phyloP scores from a whole-genome alignment of 2,329 filamentous ascomycete genomes.

The Venturia pyrina region DNA sequence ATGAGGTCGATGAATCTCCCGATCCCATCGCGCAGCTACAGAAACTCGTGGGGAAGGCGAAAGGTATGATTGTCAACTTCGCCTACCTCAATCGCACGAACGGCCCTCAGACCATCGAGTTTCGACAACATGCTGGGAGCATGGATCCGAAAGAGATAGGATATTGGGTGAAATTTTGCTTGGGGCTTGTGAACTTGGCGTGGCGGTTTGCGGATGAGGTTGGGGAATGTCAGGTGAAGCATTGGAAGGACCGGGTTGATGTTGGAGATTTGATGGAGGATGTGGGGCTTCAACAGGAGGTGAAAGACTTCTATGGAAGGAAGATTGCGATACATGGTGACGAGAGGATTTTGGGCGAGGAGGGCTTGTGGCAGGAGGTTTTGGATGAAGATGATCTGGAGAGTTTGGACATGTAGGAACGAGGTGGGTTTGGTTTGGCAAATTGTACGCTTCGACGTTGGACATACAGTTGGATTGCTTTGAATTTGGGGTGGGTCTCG shows the following conservation, averaged over 20 bases:
- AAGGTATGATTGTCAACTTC: slow-evolving; percentile 14
- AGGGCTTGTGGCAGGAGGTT: not conserved
- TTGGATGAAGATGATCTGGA: not conserved
- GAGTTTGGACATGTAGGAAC: not conserved
- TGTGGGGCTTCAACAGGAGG: slow-evolving; percentile 16
- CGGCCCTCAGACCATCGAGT: slow-evolving; percentile 15
- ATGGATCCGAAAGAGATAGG: slow-evolving; percentile 12
- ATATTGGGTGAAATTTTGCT: slow-evolving; percentile 15
- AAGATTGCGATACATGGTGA: slow-evolving; percentile 11
- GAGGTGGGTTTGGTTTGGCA: not conserved
- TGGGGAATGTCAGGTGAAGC: slow-evolving; percentile 8
- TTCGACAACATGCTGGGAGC: slow-evolving; percentile 15
- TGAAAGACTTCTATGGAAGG: slow-evolving; percentile 11
- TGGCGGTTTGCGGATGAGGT: slow-evolving; percentile 12
- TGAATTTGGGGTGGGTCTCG: not conserved
- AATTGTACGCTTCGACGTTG: not conserved
- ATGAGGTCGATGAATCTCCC: slow-evolving; percentile 8
- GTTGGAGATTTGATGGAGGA: slow-evolving; percentile 16
- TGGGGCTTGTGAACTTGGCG: slow-evolving; percentile 14
- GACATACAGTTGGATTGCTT: not conserved
- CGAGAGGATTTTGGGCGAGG: not conserved
- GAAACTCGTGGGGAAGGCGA: slow-evolving; percentile 10
- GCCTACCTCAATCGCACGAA: slow-evolving; percentile 10
- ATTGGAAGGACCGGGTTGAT: slow-evolving; percentile 15
- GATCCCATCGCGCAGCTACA: slow-evolving; percentile 3